Conservation (phyloP, 352 stramenopile species). For the Globisporangium parvum region DNA sequence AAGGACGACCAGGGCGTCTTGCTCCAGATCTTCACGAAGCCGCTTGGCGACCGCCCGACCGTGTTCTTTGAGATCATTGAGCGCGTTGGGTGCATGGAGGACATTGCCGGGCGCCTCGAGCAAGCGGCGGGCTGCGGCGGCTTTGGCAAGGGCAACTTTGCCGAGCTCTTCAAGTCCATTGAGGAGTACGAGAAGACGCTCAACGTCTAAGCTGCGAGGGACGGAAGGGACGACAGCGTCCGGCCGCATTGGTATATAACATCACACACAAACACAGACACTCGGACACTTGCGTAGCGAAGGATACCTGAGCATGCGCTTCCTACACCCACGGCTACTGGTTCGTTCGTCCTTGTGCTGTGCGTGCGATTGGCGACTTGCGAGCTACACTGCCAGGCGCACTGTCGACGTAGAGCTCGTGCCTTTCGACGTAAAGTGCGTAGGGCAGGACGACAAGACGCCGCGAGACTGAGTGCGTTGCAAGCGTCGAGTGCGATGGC, state of each 20-base stretch:
- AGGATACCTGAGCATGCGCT: too few relatives aligned
- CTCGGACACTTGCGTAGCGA: too few relatives aligned
- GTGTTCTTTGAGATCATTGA: conserved; percentile 93
- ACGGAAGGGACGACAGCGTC: background rate
- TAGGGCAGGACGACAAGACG: too few relatives aligned
- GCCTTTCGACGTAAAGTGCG: too few relatives aligned
- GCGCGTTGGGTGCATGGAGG: conserved; percentile 83
- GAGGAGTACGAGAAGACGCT: conserved; percentile 87
- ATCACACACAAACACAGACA: conserved; percentile 2
- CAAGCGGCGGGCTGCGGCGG: conserved; percentile 78
- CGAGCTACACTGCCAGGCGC: too few relatives aligned
- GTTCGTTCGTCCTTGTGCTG: too few relatives aligned
- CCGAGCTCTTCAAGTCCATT: conserved; percentile 90
- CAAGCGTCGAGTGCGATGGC: background rate
- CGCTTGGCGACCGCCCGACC: conserved; percentile 79
- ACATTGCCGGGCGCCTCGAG: conserved; percentile 65
- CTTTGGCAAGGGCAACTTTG: conserved; percentile 92
- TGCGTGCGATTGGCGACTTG: too few relatives aligned
- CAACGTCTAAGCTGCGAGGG: conserved; percentile 66
- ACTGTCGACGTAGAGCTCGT: too few relatives aligned
- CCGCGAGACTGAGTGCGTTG: too few relatives aligned
- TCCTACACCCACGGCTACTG: too few relatives aligned
- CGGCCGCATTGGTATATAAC: background rate
- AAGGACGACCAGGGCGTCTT: conserved; percentile 94
- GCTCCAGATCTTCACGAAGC: conserved; percentile 91